Evolutionary conservation across 768 basidiomycete species (phyloP).

Genomic region (Rhodotorula taiwanensis): DNA sequence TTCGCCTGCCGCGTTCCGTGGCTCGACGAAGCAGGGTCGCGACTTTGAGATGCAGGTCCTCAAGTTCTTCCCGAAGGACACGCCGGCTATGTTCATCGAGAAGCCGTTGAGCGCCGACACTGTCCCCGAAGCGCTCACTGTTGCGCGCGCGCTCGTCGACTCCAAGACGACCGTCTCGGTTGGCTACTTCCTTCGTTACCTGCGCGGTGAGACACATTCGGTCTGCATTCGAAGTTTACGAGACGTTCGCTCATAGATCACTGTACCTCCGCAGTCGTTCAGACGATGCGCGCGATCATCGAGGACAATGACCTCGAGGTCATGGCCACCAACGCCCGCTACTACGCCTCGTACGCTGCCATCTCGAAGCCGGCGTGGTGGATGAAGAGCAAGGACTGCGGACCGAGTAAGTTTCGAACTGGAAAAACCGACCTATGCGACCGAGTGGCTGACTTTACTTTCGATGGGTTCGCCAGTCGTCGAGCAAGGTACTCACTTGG

Average conservation of each 20-base stretch:
- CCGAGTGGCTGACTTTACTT: too few species aligned
- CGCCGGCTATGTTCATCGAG: constrained; percentile 40
- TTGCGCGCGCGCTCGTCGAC: constrained; percentile 33
- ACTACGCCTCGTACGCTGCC: constrained; percentile 67
- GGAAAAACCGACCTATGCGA: too few species aligned
- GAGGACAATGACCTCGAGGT: constrained; percentile 87
- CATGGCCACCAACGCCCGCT: constrained; percentile 92
- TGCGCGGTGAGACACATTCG: constrained; percentile 11
- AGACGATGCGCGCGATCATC: constrained; percentile 94
- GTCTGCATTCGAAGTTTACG: background rate
- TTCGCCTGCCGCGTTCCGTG: constrained; percentile 40
- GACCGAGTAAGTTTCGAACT: constrained; percentile 4
- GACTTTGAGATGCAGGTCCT: constrained; percentile 40
- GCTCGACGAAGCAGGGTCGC: constrained; percentile 33
- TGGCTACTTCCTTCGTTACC: constrained; percentile 39
- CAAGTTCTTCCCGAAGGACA: constrained; percentile 51
- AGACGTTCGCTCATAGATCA: background rate
- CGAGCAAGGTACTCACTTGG: constrained; percentile 84
- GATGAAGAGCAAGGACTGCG: constrained; percentile 78
- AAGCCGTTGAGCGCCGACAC: constrained; percentile 40
- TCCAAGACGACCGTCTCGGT: constrained; percentile 34
- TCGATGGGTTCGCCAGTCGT: too few species aligned
- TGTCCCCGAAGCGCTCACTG: constrained; percentile 30
- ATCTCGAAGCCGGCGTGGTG: constrained; percentile 75
- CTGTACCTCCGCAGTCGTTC: constrained; percentile 62